Percentiles rank a stretch among this genome's conserved stretches.
Conservation (phyloP, 257 asterid genomes). For the Solanum chiquidenum region DNA sequence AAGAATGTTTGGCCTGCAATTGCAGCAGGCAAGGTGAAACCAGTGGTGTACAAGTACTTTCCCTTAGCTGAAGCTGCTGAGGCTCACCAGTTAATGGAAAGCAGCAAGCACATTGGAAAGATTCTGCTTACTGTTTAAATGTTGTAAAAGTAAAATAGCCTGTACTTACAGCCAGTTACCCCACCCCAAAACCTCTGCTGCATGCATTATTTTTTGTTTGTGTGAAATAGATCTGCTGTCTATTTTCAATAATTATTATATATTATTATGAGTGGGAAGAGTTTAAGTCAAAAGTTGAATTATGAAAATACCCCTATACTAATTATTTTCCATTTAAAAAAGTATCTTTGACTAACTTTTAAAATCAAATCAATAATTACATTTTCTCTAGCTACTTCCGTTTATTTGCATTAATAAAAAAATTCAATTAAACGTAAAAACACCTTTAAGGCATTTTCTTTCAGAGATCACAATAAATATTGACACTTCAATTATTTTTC, state of each 20-base stretch:
- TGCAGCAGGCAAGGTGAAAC: constrained; percentile 65
- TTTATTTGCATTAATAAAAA: too few relatives aligned
- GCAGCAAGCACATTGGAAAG: constrained; percentile 92
- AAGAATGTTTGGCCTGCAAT: constrained; percentile 90
- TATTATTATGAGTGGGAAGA: too few relatives aligned
- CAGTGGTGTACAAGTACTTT: constrained; percentile 54
- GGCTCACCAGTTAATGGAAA: constrained; percentile 76
- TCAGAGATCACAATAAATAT: too few relatives aligned
- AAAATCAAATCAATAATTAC: too few relatives aligned
- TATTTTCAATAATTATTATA: neutral
- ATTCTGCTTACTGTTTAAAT: constrained; percentile 43
- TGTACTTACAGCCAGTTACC: neutral
- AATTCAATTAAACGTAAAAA: too few relatives aligned
- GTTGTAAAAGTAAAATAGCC: neutral
- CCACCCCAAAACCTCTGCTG: neutral
- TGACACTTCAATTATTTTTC: too few relatives aligned
- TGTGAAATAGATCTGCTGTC: neutral
- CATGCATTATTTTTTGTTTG: neutral
- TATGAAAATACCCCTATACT: too few relatives aligned
- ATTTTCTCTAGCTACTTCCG: too few relatives aligned
- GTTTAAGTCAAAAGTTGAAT: too few relatives aligned
- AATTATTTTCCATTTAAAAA: too few relatives aligned
- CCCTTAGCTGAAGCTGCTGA: constrained; percentile 64
- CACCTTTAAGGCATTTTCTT: too few relatives aligned
- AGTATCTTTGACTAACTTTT: too few relatives aligned